phyloP scores from a whole-genome alignment of 1,284 basidiomycete genomes.

The Apiotrichum gamsii region DNA sequence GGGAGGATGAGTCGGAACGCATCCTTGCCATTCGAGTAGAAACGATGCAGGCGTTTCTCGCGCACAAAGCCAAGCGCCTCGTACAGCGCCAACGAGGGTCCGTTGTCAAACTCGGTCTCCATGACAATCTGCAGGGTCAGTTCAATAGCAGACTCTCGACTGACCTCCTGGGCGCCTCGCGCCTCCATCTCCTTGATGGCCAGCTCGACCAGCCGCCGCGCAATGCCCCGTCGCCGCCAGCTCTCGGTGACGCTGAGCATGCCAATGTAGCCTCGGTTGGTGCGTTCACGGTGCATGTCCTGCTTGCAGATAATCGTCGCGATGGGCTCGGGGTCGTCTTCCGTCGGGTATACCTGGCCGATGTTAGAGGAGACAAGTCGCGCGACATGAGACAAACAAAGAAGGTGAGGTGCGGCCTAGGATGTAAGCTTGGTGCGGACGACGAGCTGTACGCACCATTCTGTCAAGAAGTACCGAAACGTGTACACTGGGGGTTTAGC shows the following conservation, averaged over 20 bases:
- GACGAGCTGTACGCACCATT: conserved; percentile 61
- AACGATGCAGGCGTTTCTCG: conserved; percentile 88
- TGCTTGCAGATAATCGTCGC: conserved; percentile 96
- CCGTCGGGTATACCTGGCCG: conserved; percentile 25
- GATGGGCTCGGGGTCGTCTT: conserved; percentile 53
- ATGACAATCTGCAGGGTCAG: conserved; percentile 65
- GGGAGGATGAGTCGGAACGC: conserved; percentile 43
- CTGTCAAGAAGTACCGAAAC: conserved; percentile 79
- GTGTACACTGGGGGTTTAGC: conserved; percentile 48
- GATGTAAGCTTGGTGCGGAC: conserved; percentile 47
- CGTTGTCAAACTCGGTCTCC: conserved; percentile 95
- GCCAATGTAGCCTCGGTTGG: conserved; percentile 90
- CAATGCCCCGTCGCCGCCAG: conserved; percentile 82
- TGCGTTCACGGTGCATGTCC: conserved; percentile 67
- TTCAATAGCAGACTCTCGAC: conserved; percentile 16
- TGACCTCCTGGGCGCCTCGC: conserved; percentile 74
- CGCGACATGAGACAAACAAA: conserved; percentile 53
- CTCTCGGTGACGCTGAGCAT: conserved; percentile 84
- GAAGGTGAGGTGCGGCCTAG: conserved; percentile 88
- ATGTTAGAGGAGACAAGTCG: neutral
- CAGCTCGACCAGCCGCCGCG: conserved; percentile 67
- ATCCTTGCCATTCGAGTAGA: conserved; percentile 74
- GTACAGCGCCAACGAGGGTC: conserved; percentile 77
- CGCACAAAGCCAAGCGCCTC: conserved; percentile 88
- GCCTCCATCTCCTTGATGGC: conserved; percentile 74